Conservation (phyloP, 2,329 filamentous ascomycete genomes). For the Diaporthe caulivora region DNA sequence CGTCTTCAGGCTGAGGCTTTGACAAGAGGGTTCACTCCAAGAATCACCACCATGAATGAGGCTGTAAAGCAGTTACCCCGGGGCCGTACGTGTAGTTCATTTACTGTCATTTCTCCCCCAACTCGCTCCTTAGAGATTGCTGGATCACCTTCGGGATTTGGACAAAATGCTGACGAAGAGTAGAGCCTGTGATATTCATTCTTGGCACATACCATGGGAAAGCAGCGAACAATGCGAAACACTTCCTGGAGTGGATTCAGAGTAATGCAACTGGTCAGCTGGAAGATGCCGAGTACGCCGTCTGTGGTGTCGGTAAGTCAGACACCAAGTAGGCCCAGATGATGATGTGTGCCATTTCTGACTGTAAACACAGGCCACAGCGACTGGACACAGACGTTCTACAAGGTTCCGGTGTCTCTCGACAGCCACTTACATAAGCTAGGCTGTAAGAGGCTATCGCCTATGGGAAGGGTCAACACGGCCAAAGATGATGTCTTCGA, state of each 20-base stretch:
- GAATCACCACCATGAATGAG: constrained; percentile 71
- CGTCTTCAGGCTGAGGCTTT: constrained; percentile 71
- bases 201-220: constrained; percentile 73
- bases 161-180: neutral
- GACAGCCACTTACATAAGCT: constrained; percentile 54
- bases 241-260: constrained; percentile 77
- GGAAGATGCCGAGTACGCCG: constrained; percentile 71
- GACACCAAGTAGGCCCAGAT: neutral
- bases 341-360: neutral
- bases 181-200: neutral
- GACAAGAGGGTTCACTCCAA: constrained; percentile 70
- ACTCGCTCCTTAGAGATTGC: neutral
- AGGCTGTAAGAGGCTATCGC: neutral
- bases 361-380: constrained; percentile 54
- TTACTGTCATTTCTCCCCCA: too few species aligned
- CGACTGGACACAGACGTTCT: constrained; percentile 72
- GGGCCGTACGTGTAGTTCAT: neutral
- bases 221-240: constrained; percentile 77
- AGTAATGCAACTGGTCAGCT: constrained; percentile 51
- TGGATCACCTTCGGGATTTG: neutral
- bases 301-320: constrained; percentile 70
- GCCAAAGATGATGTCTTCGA: constrained; percentile 70
- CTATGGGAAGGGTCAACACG: neutral
- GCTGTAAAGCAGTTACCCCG: neutral
- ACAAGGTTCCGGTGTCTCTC: constrained; percentile 73